Conservation (phyloP, 306 rosid species). For the Begonia loranthoides region DNA sequence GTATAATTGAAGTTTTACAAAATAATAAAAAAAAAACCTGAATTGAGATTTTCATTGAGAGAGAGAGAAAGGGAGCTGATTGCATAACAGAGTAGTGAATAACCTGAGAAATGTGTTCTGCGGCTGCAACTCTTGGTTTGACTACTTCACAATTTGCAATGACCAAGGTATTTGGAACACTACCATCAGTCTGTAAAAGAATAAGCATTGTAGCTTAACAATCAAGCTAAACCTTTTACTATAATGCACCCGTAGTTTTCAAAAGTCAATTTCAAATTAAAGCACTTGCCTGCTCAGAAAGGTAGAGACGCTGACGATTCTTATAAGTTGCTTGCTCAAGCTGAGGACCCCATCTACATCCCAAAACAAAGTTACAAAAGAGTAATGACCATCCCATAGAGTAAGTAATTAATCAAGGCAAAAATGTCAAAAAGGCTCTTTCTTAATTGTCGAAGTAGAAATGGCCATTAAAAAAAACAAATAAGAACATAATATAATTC, state of each 20-base stretch:
- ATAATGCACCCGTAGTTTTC: too few species aligned
- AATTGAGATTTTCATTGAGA: constrained; percentile 50
- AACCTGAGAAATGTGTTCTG: constrained; percentile 97
- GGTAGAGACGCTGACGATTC: constrained; percentile 80
- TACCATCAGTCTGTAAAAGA: constrained; percentile 74
- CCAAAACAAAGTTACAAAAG: constrained; percentile 4
- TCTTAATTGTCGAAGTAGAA: neutral
- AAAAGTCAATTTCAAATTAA: neutral
- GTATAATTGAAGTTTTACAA: constrained; percentile 10
- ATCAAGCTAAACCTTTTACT: neutral
- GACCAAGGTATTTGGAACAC: constrained; percentile 95
- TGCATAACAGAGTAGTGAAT: constrained; percentile 1
- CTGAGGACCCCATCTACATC: constrained; percentile 79
- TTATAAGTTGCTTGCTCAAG: constrained; percentile 71
- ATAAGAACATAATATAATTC: neutral
- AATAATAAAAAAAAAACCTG: neutral
- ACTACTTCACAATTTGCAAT: constrained; percentile 98
- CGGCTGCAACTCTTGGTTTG: constrained; percentile 97
- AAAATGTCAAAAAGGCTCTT: neutral
- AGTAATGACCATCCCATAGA: neutral
- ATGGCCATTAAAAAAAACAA: neutral
- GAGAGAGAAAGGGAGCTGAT: constrained; percentile 72
- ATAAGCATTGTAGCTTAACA: neutral
- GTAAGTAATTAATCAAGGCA: neutral
- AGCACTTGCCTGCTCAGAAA: constrained; percentile 61